Base-by-base conservation (phyloP, 2,329 filamentous ascomycete genomes). In the Geosmithia flava region DNA sequence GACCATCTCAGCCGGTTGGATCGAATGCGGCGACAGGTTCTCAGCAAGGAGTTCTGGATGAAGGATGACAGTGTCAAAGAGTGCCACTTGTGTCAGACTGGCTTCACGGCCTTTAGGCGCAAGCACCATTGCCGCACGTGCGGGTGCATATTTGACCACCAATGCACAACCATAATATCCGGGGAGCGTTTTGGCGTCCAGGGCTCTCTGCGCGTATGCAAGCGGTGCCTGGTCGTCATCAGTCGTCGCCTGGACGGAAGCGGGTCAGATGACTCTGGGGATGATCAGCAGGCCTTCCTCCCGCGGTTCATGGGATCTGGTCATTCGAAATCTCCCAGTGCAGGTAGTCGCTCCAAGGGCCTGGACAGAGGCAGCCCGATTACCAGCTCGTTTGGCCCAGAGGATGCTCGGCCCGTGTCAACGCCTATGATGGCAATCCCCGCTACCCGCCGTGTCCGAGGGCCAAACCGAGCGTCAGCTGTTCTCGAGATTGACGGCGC, bases 21-120 rank as follows among this genome's bases (percentile, higher is more conserved):
- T 46, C 83, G 85, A 55, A 84, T 95, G 72, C 81, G 85, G 52
- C 86, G 87, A 57, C 89, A 91, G 59, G 83, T 98, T 7, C 69
- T 97, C 44, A 95, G 87, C 62, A 93, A 90, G 59, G 90, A 97
- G 56, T 97, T 95, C 57, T 97, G 91, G 93, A 98, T 98, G 93
- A 87, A 89, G 51, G 93, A 98, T 61, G 93, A 97, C 59, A 96
- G 94, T 53, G 94, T 91, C 51, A 97, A 95, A 61, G 91, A 96
- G 57, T 98, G 93, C 59, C 98, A 96, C 61, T 79, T 87, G 43
- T 98, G 93, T 58, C 87, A 87, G 43, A 85, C 87, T 50, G 78
- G 86, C 2, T 98, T 98, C 59, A 89, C 88, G 0, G 93, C 91
- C 1, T 97, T 97, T 61, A 80, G 93, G 50, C 81, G 93, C 54